Evolutionary conservation across 2,329 filamentous ascomycete genomes (phyloP), one percentile per base, ranked within the genome.

Genomic region (Rutstroemia sydowiana): DNA sequence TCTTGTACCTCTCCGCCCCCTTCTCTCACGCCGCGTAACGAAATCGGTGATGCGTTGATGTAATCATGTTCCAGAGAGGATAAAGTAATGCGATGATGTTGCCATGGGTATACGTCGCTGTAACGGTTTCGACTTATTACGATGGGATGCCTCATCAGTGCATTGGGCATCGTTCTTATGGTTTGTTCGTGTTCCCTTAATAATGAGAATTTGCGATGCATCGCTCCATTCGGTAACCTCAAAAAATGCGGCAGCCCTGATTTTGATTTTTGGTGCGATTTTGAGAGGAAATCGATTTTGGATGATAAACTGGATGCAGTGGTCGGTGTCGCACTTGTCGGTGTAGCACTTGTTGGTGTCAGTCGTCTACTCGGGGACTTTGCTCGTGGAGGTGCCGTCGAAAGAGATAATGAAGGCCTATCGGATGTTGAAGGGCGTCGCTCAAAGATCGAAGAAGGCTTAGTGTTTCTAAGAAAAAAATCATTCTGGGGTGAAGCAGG

Each of bases 31-130:
- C 18, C 40, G 7, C 48, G 32, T 63, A 57, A 74, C 59, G 40
- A 75, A 63, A 78, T 65, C 53, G 84, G 79, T 16, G 85, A 90
- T 32, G 87, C 87, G 65, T 92, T 92, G 69, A 91, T 86, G 66
- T 90, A 92, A 54, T 81, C 73, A 44, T 78, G 83, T 10, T 84
- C 76, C 1, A 87, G 82, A 1, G 95, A 90, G 36, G 78, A 76
- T n/a, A 97, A 77, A 66, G 80, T 84, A 48, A 97, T 77, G 21
- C 92, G 82, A 64, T 93, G 93, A 65, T 87, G 82, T 54, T 85
- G 82, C 81, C 87, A 97, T 0, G 90, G 88, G 65, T 90, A 85
- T 55, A 97, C 88, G 65, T 96, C 95, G 43, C 76, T 66, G 69
- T 96, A 97, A 48, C 92, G 82, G 68, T 96, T 93, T 61, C 91